phyloP scores from a whole-genome alignment of 768 basidiomycete species.

The Xerocomellus dryophilus region DNA sequence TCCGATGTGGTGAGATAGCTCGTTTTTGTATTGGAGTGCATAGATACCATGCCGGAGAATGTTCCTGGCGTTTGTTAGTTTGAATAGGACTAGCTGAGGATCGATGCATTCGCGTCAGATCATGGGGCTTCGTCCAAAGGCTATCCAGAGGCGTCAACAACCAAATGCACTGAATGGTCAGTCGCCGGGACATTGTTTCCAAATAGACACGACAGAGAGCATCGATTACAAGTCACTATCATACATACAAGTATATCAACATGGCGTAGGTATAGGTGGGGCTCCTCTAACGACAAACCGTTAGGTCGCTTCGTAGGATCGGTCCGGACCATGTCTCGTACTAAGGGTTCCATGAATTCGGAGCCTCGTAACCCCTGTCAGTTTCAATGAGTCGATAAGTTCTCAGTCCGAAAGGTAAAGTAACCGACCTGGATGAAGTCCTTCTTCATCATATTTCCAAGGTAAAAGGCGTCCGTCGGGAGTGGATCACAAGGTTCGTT shows the following conservation, averaged over 20 bases:
- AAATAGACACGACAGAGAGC: too few relatives aligned
- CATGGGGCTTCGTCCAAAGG: too few relatives aligned
- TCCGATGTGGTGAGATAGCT: neutral
- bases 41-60: neutral
- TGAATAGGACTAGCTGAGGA: neutral
- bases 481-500: conserved; percentile 34
- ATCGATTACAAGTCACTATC: too few relatives aligned
- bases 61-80: neutral
- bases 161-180: too few relatives aligned
- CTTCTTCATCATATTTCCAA: conserved; percentile 37
- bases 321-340: conserved; percentile 35
- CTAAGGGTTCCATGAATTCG: conserved; percentile 31
- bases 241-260: neutral
- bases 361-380: conserved; percentile 3
- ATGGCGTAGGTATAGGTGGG: conserved; percentile 12
- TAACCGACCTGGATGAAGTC: too few relatives aligned
- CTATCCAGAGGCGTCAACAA: too few relatives aligned
- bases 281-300: conserved; percentile 16
- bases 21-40: neutral
- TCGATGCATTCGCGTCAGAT: neutral
- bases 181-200: too few relatives aligned
- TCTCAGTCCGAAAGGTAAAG: neutral
- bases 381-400: neutral
- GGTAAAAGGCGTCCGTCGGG: conserved; percentile 40
- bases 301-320: conserved; percentile 35